A percentile compares a stretch with the other conserved stretches of the same genome.
Conservation (phyloP, 163 green algal genomes). For the Smithsoniella earleae region DNA sequence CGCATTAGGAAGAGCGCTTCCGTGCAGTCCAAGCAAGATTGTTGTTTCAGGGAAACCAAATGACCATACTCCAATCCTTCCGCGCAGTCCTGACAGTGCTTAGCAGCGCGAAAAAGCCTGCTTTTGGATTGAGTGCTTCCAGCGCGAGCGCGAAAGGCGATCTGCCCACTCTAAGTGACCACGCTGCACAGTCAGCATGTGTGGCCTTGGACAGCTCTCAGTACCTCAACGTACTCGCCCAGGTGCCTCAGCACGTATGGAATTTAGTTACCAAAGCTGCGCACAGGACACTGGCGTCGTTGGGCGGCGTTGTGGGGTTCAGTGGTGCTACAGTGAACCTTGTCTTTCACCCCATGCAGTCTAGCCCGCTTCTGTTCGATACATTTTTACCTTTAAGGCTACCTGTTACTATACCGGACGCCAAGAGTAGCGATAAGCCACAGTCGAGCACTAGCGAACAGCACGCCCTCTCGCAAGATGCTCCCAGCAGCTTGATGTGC, state of each 20-base stretch:
- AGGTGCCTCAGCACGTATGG: background rate
- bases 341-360: background rate
- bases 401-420: background rate
- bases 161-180: background rate
- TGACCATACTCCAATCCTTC: conserved; percentile 17
- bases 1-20: background rate
- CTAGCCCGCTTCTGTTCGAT: background rate
- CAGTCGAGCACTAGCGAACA: no score
- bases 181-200: background rate
- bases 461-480: background rate
- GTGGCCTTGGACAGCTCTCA: background rate
- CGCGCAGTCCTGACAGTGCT: background rate
- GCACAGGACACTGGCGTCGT: background rate
- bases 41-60: background rate
- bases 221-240: conserved; percentile 1
- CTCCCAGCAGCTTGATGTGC: background rate
- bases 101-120: background rate
- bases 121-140: background rate
- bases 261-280: background rate
- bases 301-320: background rate
- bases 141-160: background rate
- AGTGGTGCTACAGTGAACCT: background rate
- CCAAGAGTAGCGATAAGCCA: no score
- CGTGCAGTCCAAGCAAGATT: background rate
- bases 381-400: background rate